Conservation (phyloP, 2,329 filamentous ascomycete species). For the Pestalotiopsis sp. region DNA sequence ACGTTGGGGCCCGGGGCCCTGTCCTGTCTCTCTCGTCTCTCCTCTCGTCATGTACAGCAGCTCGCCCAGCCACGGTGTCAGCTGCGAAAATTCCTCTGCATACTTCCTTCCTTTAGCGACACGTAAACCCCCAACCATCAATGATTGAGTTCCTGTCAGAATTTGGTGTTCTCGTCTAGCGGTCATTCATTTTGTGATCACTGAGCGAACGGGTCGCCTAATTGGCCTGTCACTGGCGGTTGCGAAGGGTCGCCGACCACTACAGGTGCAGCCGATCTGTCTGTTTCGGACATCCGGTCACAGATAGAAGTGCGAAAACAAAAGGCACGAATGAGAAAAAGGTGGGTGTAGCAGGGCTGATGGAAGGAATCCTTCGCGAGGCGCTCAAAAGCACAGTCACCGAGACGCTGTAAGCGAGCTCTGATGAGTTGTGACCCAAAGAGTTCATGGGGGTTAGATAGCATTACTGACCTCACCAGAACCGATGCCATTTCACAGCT, state of each 20-base stretch:
- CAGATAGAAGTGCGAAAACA: neutral
- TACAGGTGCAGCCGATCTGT: neutral
- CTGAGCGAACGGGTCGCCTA: neutral
- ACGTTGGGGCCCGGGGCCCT: neutral
- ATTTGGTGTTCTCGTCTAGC: neutral
- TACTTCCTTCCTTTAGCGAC: neutral
- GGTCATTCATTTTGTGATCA: neutral
- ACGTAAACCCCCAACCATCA: neutral
- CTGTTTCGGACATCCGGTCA: neutral
- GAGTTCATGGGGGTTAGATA: neutral
- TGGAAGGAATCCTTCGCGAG: neutral
- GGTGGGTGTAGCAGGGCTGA: neutral
- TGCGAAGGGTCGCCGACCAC: neutral
- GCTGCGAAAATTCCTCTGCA: neutral
- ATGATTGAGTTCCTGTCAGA: neutral
- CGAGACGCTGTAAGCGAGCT: neutral
- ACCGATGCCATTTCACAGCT: neutral
- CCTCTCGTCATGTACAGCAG: neutral
- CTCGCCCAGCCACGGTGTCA: neutral
- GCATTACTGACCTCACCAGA: neutral
- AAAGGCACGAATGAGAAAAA: neutral
- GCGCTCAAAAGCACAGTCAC: neutral
- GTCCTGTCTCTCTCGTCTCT: neutral
- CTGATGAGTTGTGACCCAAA: neutral
- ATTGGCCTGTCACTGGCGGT: neutral